Conservation (phyloP, 371 early-diverging fungal species). For the Blastocladiella emersonii region DNA sequence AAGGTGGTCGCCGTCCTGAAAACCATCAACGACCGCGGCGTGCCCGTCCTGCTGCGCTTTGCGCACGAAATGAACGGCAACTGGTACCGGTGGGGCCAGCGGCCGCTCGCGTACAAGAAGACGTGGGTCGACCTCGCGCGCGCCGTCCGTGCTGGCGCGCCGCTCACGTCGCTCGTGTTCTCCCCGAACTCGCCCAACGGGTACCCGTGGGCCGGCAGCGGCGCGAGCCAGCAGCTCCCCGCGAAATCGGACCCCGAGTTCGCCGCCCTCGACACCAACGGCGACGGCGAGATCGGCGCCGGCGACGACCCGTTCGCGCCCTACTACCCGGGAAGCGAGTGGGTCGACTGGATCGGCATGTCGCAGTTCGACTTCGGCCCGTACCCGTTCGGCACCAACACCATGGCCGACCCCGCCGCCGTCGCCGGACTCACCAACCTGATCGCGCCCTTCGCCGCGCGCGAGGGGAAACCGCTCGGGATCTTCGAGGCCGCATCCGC, state of each 20-base stretch:
- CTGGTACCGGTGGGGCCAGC: constrained; percentile 4
- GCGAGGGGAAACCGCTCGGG: not conserved
- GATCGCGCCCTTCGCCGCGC: not conserved
- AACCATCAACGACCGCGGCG: not conserved
- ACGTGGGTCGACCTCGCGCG: not conserved
- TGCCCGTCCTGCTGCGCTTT: not conserved
- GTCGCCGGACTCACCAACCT: not conserved
- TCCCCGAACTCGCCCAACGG: not conserved
- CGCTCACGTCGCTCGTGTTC: not conserved
- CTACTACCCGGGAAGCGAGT: constrained; percentile 1
- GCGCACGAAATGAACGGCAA: constrained; percentile 5
- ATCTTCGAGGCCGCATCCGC: not conserved
- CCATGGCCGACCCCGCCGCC: not conserved
- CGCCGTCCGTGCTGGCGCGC: not conserved
- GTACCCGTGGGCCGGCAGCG: constrained; percentile 2
- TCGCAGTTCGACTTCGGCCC: not conserved
- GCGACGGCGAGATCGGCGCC: not conserved
- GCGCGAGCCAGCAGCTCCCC: not conserved
- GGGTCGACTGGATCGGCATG: constrained; percentile 1
- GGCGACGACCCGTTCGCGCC: not conserved
- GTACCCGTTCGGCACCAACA: constrained; percentile 2
- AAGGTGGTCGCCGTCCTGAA: not conserved
- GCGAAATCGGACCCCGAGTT: not conserved
- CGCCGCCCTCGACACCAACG: not conserved
- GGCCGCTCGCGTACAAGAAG: not conserved